Evolutionary conservation across 2,329 filamentous ascomycete species (phyloP).

Genomic region (Microsporum ferrugineum): DNA sequence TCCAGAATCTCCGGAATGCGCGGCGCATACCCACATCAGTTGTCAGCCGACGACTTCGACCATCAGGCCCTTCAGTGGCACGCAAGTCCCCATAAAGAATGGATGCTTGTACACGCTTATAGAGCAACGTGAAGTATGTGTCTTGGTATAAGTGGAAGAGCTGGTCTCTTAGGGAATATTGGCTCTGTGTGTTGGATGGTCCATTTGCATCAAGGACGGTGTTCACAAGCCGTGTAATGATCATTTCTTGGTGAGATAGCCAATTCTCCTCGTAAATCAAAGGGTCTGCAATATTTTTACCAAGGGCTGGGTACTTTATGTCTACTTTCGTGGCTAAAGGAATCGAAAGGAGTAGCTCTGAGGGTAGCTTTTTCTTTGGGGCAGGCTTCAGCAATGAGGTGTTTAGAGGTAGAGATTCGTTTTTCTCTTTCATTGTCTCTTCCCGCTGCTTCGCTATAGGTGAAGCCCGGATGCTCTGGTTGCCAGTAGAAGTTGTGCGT

Average conservation of each 20-base stretch:
- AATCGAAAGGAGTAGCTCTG: slow-evolving; percentile 12
- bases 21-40: slow-evolving; percentile 49
- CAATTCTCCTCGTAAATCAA: slow-evolving; percentile 53
- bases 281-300: slow-evolving; percentile 45
- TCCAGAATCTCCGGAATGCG: slow-evolving; percentile 47
- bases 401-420: background rate
- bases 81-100: slow-evolving; percentile 47
- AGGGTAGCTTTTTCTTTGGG: slow-evolving; percentile 17
- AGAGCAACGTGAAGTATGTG: slow-evolving; percentile 38
- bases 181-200: slow-evolving; percentile 14
- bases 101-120: slow-evolving; percentile 49
- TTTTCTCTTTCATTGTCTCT: background rate
- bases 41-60: slow-evolving; percentile 37
- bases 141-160: slow-evolving; percentile 46
- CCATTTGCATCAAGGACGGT: slow-evolving; percentile 35
- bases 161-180: slow-evolving; percentile 34
- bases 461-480: background rate
- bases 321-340: background rate
- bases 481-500: background rate
- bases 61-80: slow-evolving; percentile 42
- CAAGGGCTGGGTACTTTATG: slow-evolving; percentile 40
- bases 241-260: slow-evolving; percentile 51
- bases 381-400: background rate
- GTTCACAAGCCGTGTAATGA: slow-evolving; percentile 51
- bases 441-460: background rate